These are phyloP conservation scores for Hura crepitans DNA, from an alignment of 441 rosid species.

Conservation along the genomic window DNA sequence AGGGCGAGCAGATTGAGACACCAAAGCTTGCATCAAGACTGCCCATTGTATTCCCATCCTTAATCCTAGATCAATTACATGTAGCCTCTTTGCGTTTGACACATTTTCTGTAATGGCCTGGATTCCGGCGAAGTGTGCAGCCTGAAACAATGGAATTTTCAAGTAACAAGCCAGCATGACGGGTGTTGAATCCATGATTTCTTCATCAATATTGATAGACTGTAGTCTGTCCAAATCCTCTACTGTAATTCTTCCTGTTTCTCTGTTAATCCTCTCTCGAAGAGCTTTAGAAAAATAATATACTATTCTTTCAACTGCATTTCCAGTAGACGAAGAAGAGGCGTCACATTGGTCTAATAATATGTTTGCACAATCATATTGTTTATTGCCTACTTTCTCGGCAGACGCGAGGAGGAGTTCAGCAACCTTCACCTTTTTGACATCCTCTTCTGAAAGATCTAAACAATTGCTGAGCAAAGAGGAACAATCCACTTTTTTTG, in stretches of 20 bases:
- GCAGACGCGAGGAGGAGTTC: conserved; percentile 42
- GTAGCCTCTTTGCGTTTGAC: conserved; percentile 39
- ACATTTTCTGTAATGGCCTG: conserved; percentile 51
- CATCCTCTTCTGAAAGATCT: conserved; percentile 34
- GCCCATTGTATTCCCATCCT: conserved; percentile 48
- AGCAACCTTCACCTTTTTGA: conserved; percentile 37
- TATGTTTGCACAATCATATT: conserved; percentile 38
- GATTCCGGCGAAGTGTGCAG: conserved; percentile 38
- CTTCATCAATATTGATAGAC: conserved; percentile 22
- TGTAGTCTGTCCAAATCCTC: conserved; percentile 7
- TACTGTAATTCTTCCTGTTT: conserved; percentile 26
- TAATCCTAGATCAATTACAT: conserved; percentile 40
- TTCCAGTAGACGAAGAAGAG: conserved; percentile 35
- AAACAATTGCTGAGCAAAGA: conserved; percentile 23
- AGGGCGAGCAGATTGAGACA: conserved; percentile 22
- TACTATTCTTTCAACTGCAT: conserved; percentile 44
- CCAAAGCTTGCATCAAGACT: conserved; percentile 46
- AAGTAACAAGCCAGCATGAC: conserved; percentile 27
- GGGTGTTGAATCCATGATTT: conserved; percentile 14
- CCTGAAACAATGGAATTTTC: conserved; percentile 37
- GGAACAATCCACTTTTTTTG: neutral
- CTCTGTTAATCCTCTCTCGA: conserved; percentile 42
- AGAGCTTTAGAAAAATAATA: conserved; percentile 47
- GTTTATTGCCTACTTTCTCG: conserved; percentile 38
- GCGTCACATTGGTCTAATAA: conserved; percentile 38